Conservation (phyloP, 106 monocot species). For the Iris macrosiphon region DNA sequence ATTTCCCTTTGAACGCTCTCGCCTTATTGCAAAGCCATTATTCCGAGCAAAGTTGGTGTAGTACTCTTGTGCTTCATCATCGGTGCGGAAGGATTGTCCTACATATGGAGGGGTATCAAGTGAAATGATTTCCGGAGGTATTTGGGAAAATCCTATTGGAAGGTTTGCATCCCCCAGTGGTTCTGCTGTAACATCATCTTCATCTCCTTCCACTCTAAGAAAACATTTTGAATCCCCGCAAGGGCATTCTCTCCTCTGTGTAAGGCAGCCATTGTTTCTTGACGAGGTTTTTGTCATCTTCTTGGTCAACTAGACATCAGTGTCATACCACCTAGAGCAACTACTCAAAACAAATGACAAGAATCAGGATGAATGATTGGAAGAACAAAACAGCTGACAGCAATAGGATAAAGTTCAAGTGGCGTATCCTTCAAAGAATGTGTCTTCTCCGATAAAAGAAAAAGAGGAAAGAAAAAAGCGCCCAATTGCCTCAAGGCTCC, state of each 20-base stretch:
- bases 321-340: neutral
- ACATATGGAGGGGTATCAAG: constrained; percentile 38
- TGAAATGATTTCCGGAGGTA: constrained; percentile 16
- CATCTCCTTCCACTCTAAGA: constrained; percentile 36
- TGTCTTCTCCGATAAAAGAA: too few species aligned
- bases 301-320: neutral
- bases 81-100: constrained; percentile 64
- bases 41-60: constrained; percentile 67
- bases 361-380: neutral
- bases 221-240: constrained; percentile 61
- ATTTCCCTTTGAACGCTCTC: constrained; percentile 76
- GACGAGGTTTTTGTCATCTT: constrained; percentile 46
- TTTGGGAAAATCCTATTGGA: constrained; percentile 21
- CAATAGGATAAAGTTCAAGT: neutral
- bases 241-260: constrained; percentile 52
- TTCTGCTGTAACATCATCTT: constrained; percentile 29
- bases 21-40: constrained; percentile 69
- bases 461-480: too few species aligned
- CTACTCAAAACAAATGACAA: neutral
- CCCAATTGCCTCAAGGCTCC: too few species aligned
- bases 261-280: constrained; percentile 60
- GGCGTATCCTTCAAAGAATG: neutral
- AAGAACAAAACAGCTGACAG: neutral
- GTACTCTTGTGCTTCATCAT: constrained; percentile 68
- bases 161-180: constrained; percentile 17